These are phyloP conservation scores for Gossypium davidsonii DNA, from an alignment of 441 rosid genomes.

Conservation along the genomic window DNA sequence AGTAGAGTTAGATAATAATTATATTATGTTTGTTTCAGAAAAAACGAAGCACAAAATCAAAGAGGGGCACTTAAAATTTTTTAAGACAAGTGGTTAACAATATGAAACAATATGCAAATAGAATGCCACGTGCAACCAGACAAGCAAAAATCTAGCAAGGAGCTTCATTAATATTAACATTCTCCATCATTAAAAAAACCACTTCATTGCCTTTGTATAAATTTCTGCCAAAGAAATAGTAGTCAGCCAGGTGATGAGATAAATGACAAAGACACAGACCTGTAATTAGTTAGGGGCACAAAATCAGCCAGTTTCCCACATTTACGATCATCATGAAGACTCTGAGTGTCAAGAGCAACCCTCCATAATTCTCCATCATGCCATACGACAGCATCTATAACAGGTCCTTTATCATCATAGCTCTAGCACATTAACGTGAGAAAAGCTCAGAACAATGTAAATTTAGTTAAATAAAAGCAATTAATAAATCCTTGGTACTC, in stretches of 20 bases:
- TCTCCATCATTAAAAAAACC: neutral
- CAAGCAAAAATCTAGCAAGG: neutral
- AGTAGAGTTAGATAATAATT: constrained; percentile 14
- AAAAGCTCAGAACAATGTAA: constrained; percentile 10
- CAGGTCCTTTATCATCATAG: constrained; percentile 93
- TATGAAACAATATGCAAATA: neutral
- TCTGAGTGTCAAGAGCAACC: constrained; percentile 93
- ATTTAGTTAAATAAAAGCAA: constrained; percentile 15
- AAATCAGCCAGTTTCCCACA: constrained; percentile 78
- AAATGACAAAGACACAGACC: constrained; percentile 31
- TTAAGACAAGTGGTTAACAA: constrained; percentile 2
- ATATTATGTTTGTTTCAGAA: neutral
- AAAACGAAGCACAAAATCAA: neutral
- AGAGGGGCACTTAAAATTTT: neutral
- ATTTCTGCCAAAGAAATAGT: neutral
- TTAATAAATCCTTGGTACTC: constrained; percentile 25
- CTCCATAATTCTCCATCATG: constrained; percentile 96
- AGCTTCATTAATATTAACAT: neutral
- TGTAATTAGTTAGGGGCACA: constrained; percentile 70
- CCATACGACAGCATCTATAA: constrained; percentile 94
- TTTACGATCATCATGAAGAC: constrained; percentile 70
- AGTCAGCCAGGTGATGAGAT: neutral
- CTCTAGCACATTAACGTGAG: constrained; percentile 33
- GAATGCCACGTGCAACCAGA: neutral
- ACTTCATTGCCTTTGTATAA: neutral